Evolutionary conservation across 2,329 filamentous ascomycete genomes (phyloP).

Genomic region (Aureobasidium musti): DNA sequence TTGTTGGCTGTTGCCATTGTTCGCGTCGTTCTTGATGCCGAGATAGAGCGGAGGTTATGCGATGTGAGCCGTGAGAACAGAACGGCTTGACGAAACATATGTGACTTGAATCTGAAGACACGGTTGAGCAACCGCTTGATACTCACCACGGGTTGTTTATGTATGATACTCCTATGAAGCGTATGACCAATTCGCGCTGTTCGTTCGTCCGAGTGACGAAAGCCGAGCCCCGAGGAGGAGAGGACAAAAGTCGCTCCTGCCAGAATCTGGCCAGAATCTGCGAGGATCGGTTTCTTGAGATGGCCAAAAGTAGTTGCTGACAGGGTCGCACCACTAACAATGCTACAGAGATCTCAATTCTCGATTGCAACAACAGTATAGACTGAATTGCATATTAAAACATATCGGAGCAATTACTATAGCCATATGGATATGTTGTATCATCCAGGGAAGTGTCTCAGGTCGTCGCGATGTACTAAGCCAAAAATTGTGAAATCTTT

Average conservation of each 20-base stretch:
- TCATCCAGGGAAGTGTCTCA: not conserved
- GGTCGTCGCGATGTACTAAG: no score
- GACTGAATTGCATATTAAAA: not conserved
- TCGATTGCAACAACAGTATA: not conserved
- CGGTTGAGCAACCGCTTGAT: not conserved
- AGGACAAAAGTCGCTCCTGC: not conserved
- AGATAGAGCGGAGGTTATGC: not conserved
- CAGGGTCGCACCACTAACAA: not conserved
- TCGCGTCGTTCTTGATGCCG: slow-evolving; percentile 14
- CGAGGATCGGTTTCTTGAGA: not conserved
- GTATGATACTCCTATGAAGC: not conserved
- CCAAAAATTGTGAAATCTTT: no score
- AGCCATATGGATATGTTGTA: not conserved
- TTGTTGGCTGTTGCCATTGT: slow-evolving; percentile 54
- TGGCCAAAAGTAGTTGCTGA: not conserved
- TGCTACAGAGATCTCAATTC: not conserved
- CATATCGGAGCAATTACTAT: not conserved
- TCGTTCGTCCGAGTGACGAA: not conserved
- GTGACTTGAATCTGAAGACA: no score
- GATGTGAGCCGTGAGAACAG: not conserved
- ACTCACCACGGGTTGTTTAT: no score
- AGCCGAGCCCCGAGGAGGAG: not conserved
- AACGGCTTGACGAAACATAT: not conserved
- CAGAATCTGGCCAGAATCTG: not conserved
- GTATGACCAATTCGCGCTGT: slow-evolving; percentile 13